phyloP scores from a whole-genome alignment of 495 filamentous ascomycete species.

The Beverwykella pulmonaria region DNA sequence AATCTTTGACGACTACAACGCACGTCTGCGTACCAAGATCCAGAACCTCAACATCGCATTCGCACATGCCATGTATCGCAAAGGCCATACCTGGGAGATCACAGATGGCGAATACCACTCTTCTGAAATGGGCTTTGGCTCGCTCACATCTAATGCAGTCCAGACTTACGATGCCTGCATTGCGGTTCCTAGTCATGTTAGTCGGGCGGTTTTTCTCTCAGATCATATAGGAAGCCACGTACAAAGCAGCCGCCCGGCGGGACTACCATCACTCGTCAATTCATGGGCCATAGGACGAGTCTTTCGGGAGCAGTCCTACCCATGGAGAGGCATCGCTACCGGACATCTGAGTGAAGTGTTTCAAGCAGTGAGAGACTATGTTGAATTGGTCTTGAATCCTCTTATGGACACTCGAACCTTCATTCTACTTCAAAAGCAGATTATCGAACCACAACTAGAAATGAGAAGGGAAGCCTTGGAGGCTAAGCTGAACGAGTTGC shows the following conservation, averaged over 20 bases:
- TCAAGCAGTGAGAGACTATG: conserved; percentile 8
- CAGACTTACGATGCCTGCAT: conserved; percentile 1
- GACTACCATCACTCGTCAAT: conserved; percentile 15
- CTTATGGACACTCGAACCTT: conserved; percentile 13
- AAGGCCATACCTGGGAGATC: conserved; percentile 23
- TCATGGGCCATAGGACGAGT: conserved; percentile 3
- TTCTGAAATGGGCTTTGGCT: background rate
- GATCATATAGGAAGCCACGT: background rate
- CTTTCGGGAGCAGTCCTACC: conserved; percentile 14
- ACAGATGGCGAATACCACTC: background rate
- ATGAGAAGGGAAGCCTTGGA: background rate
- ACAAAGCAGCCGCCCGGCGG: conserved; percentile 6
- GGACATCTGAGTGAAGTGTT: conserved; percentile 7
- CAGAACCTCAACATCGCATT: conserved; percentile 29
- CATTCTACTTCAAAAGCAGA: background rate
- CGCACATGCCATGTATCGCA: conserved; percentile 15
- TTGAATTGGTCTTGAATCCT: background rate
- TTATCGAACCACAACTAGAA: conserved; percentile 11
- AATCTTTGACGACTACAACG: conserved; percentile 36
- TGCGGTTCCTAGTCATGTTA: background rate
- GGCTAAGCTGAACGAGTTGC: conserved; percentile 15
- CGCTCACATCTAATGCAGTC: background rate
- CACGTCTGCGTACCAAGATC: conserved; percentile 11
- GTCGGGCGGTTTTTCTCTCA: conserved; percentile 2
- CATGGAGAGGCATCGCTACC: conserved; percentile 12